Base-by-base conservation (phyloP, 2,329 filamentous ascomycete species). In the Phialemonium atrogriseum region DNA sequence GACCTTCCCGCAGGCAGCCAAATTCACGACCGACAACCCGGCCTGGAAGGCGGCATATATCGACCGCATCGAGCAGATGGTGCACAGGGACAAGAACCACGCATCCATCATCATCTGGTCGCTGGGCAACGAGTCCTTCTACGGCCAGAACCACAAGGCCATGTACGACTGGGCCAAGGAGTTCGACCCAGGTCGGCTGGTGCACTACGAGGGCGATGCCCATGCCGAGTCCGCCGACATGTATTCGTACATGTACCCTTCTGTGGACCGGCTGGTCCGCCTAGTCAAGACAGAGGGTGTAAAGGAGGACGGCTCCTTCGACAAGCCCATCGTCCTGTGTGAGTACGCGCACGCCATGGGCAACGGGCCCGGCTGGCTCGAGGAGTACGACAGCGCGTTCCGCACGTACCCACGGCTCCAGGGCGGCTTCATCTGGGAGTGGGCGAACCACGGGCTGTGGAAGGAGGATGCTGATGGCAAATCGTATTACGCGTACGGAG, bases 41-140 rank as follows among this genome's bases (percentile, higher is more conserved):
- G 57, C 59, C 0, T 82, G 76, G 77, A 64, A 59, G 33, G 64
- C 64, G 2, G 75, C 78, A 0, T 85, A 85, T 39, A 47, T 85
- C 2, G 80, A 85, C 49, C 72, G 81, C 4, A 74, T 77, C 35
- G 55, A 62, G 19, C 73, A 80, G 33, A 55, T 84, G 34, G 64
- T 85, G 0, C 66, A 77, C 44, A 65, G 81, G 11, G 79, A 84
- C 51, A 82, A 82, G 54, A 79, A 84, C 36, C 76, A 84, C 41
- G 53, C 80, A 0, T 77, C 68, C n/a, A 64, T 85, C 30, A 74
- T 85, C 29, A 70, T 84, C 24, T 85, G 81, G 81, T 80, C 74
- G 27, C 60, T 85, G 0, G 81, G 80, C 0, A 85, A 85, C 44
- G 80, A 85, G 48, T 71, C 79, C 0, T 84, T 82, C 47, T 84